phyloP scores from a whole-genome alignment of 140 eudicot species.

The Cichorium intybus region DNA sequence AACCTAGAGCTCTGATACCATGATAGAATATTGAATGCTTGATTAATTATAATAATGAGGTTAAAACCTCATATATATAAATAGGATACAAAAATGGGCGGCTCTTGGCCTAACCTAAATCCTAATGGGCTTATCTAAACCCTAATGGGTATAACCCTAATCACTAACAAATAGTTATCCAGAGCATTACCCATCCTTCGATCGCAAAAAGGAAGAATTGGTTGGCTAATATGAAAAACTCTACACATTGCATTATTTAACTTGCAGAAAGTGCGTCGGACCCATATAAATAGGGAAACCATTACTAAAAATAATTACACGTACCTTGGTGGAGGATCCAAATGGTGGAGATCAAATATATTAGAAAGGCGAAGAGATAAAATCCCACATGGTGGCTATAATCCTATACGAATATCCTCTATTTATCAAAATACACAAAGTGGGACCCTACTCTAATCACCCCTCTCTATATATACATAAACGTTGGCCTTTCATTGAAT shows the following conservation, averaged over 20 bases:
- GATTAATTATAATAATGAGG: too few species aligned
- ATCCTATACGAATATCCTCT: background rate
- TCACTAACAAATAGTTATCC: too few species aligned
- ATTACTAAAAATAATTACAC: conserved; percentile 16
- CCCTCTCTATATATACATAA: conserved; percentile 2
- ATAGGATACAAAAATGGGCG: too few species aligned
- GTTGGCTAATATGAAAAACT: background rate
- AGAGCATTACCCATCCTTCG: background rate
- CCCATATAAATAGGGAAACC: conserved; percentile 35
- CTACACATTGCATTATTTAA: conserved; percentile 25
- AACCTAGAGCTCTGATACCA: too few species aligned
- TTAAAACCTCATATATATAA: too few species aligned
- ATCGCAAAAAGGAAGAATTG: background rate
- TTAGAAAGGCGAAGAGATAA: background rate
- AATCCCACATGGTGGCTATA: conserved; percentile 16
- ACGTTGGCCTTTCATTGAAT: background rate
- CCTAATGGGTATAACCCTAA: too few species aligned
- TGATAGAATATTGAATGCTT: too few species aligned
- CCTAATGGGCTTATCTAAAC: too few species aligned
- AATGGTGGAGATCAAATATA: background rate
- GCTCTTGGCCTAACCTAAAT: too few species aligned
- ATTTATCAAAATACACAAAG: background rate
- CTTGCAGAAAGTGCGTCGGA: conserved; percentile 33
- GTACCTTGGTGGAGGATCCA: conserved; percentile 38
- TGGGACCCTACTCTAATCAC: background rate